Percentiles rank a stretch among this genome's conserved stretches.
Conservation (phyloP, 345 rosid genomes). For the Pistacia vera region DNA sequence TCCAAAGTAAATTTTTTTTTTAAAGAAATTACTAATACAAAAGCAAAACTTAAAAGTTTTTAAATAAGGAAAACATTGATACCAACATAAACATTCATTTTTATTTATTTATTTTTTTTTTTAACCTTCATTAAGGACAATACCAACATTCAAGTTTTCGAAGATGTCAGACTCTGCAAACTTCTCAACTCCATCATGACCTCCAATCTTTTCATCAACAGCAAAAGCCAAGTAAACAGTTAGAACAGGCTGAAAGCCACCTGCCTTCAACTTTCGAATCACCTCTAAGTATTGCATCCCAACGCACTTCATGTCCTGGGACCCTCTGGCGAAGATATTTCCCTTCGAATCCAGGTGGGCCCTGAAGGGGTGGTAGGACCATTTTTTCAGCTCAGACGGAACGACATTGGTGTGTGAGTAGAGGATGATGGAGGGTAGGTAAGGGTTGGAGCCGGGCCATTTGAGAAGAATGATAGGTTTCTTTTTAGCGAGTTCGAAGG, state of each 20-base stretch:
- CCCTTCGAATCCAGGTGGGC: no score
- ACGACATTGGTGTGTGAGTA: constrained; percentile 80
- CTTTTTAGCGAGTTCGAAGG: constrained; percentile 57
- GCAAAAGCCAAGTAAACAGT: constrained; percentile 75
- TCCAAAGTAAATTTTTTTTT: not conserved
- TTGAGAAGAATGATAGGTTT: constrained; percentile 80
- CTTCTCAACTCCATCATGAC: constrained; percentile 85
- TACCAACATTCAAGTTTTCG: constrained; percentile 64
- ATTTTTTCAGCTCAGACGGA: no score
- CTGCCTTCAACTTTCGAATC: constrained; percentile 58
- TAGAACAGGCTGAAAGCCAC: constrained; percentile 46
- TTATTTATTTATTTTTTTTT: no score
- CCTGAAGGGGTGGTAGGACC: no score
- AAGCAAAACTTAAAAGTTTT: no score
- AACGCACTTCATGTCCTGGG: constrained; percentile 52
- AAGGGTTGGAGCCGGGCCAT: constrained; percentile 69
- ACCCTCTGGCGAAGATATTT: no score
- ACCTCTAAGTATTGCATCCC: constrained; percentile 96
- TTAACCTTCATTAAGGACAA: constrained; percentile 90
- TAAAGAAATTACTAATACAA: not conserved
- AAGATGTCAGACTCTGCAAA: constrained; percentile 62
- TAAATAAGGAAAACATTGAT: no score
- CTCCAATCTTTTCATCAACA: constrained; percentile 96
- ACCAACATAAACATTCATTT: no score
- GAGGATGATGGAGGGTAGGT: constrained; percentile 75